Evolutionary conservation across 495 filamentous ascomycete genomes (phyloP), one percentile per base, ranked within the genome.

Genomic region (Xanthoparmelia taractica): DNA sequence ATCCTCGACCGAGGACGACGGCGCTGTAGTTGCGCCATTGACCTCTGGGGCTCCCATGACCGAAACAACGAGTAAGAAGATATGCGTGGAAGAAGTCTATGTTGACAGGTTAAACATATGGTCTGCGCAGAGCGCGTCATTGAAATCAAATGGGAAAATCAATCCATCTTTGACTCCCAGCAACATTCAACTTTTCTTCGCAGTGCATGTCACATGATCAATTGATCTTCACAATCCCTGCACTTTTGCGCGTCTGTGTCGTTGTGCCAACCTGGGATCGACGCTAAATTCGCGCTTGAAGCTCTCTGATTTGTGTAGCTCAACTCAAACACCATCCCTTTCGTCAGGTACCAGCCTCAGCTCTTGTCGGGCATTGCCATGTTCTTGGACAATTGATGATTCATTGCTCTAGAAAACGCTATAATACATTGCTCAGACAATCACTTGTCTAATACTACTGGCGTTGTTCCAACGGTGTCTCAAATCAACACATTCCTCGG

Each of bases 1-100:
- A 93, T 90, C 66, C 91, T 86, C 56, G 90, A 84, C 8, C 88
- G 88, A 47, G 68, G 74, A 52, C 74, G 75, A 45, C 73, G 73
- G 40, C 71, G 67, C 63, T 75, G 74, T 37, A 65, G 67, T 23
- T 76, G 75, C n/a, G 73, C 76, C 66, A 79, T 73, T 27, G 70
- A 69, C 61, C 79, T 75, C 20, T 68, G 63, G 25, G 73, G 68
- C 63, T 75, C 76, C 71, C 72, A 74, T 74, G 67, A 57, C 56
- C 67, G 66, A 20, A 69, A 40, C 18, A 43, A 50, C 18, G 36
- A 10, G 33, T 41, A 23, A 20, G 66, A 59, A 8, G 65, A 66
- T 31, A 65, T n/a, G 17, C 20, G 34, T 2, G 71, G 23, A 4
- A 69, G 57, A 23, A 69, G 50, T 63, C 73, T 72, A 59, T 72